Evolutionary conservation across 164 flowering plant species (phyloP).

Genomic region (Magnolia kwangsiensis): DNA sequence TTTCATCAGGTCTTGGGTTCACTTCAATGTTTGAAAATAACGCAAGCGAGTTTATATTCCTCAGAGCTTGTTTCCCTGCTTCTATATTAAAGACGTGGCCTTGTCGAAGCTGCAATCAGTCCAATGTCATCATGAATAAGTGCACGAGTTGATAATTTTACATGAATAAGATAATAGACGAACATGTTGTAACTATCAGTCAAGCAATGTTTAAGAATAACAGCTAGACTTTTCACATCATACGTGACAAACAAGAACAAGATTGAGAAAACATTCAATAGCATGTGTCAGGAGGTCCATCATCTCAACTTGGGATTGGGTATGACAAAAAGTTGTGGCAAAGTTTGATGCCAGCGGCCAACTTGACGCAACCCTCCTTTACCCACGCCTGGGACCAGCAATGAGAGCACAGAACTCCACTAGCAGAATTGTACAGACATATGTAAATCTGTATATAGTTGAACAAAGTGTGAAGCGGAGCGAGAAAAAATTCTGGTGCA

Average conservation of each 20-base stretch:
- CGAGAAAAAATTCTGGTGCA: too few relatives aligned
- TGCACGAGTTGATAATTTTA: background rate
- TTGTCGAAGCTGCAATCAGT: constrained; percentile 58
- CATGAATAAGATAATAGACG: background rate
- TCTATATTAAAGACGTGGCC: constrained; percentile 90
- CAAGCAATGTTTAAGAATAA: background rate
- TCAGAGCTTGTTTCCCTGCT: constrained; percentile 93
- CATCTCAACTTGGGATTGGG: too few relatives aligned
- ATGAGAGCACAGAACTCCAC: too few relatives aligned
- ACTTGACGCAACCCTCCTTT: too few relatives aligned
- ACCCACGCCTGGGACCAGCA: too few relatives aligned
- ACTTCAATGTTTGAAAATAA: constrained; percentile 97
- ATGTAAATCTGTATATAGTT: too few relatives aligned
- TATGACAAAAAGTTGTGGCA: background rate
- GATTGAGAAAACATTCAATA: too few relatives aligned
- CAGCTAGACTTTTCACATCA: background rate
- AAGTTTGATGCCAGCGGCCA: too few relatives aligned
- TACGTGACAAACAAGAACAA: too few relatives aligned
- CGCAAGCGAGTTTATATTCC: constrained; percentile 79
- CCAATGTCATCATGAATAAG: background rate
- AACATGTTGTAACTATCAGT: background rate
- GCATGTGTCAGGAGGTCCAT: too few relatives aligned
- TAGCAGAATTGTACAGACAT: too few relatives aligned
- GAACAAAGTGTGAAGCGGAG: too few relatives aligned
- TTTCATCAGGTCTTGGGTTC: constrained; percentile 94